Evolutionary conservation across 768 basidiomycete species (phyloP), one percentile per base, ranked within the genome.

Genomic region (Tricholoma matsutake): DNA sequence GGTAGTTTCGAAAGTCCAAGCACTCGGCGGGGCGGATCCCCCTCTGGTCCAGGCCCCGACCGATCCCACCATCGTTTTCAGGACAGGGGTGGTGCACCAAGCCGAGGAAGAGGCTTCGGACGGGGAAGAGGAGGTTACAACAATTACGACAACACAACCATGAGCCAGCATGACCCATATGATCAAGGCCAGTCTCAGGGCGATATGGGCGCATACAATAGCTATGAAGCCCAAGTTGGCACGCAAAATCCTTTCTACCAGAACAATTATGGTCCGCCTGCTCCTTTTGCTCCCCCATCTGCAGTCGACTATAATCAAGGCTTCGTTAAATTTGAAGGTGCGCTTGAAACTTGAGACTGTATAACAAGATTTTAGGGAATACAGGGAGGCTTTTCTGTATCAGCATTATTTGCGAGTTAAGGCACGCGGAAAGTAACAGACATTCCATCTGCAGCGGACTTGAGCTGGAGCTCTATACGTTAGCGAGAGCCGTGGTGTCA

Each of bases 301-400:
- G 73, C 81, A 71, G 76, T 79, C 62, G 82, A 81, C 59, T 83
- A 78, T 70, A 73, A 79, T 73, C 86, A 88, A 77, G 86, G 79
- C 64, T 89, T 83, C 74, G 65, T 72, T 63, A 84, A 83, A 77
- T 83, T 77, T 78, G 91, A 92, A 93, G 91, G 91, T 94, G 84
- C 91, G 91, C 90, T 87, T 78, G 81, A 83, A 82, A 74, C 67
- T 85, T 86, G 76, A 86, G 83, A 84, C 80, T 85, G 72, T 83
- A 79, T 71, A 63, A 63, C 67, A 69, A 69, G 59, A 68, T 72
- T 72, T 72, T 69, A 69, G 76, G 71, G 79, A 74, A 65, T 70
- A 75, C 68, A 78, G 77, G 78, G 74, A 76, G 74, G 71, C 68
- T 68, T 66, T 65, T 68, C 63, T 67, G 52, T 54, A 51, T 65